phyloP scores from a whole-genome alignment of 2,329 filamentous ascomycete genomes.

The Pseudogymnoascus sp. region DNA sequence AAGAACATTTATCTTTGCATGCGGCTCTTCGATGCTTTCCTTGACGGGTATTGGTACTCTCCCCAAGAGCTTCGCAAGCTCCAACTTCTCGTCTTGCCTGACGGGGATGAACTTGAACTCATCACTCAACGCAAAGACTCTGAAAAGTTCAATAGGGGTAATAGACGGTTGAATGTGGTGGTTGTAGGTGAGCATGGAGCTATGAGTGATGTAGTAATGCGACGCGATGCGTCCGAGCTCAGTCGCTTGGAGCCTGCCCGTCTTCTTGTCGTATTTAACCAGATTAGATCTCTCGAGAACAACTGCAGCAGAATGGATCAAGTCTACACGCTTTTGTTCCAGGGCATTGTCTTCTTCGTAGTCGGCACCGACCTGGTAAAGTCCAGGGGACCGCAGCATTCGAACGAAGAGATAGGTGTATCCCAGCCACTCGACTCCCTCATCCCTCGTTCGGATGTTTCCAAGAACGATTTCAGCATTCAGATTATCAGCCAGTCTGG shows the following conservation, averaged over 20 bases:
- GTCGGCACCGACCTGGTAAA: constrained; percentile 93
- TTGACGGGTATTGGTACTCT: constrained; percentile 94
- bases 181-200: constrained; percentile 96
- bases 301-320: constrained; percentile 86
- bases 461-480: constrained; percentile 95
- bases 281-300: constrained; percentile 82
- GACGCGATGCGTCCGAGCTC: constrained; percentile 94
- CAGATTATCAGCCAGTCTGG: constrained; percentile 87
- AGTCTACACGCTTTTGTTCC: constrained; percentile 95
- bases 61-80: constrained; percentile 83
- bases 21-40: constrained; percentile 92
- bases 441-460: constrained; percentile 83
- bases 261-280: constrained; percentile 92
- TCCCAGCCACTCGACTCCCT: constrained; percentile 97
- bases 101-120: constrained; percentile 99
- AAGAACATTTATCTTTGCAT: constrained; percentile 96
- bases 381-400: constrained; percentile 88
- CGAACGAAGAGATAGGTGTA: constrained; percentile 98
- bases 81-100: constrained; percentile 93
- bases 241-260: constrained; percentile 79
- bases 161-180: constrained; percentile 90
- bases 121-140: constrained; percentile 89
- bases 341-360: constrained; percentile 88
- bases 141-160: constrained; percentile 90
- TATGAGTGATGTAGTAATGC: constrained; percentile 96